These are phyloP conservation scores for Podochytrium sp. DNA, from an alignment of 192 early-diverging fungal species.

Conservation along the genomic window DNA sequence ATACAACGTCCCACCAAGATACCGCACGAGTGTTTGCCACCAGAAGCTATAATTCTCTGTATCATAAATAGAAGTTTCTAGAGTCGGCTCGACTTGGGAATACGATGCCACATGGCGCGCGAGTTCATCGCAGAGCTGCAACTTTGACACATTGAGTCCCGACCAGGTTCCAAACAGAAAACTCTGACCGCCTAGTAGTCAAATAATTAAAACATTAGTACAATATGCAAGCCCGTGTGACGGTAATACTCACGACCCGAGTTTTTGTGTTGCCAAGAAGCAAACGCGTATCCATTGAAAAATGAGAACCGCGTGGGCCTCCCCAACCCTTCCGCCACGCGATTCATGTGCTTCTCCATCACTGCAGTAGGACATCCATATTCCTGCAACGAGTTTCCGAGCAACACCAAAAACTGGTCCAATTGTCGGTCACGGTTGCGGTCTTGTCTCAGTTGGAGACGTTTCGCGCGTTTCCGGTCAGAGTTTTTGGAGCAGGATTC, in stretches of 20 bases:
- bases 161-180: constrained; percentile 20
- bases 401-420: constrained; percentile 34
- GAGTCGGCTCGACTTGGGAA: not conserved
- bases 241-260: not conserved
- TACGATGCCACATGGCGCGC: constrained; percentile 43
- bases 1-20: not conserved
- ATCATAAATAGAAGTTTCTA: not conserved
- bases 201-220: not conserved
- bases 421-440: not conserved
- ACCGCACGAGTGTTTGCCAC: not conserved
- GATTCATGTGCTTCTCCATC: constrained; percentile 31
- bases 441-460: too few relatives aligned
- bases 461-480: too few relatives aligned
- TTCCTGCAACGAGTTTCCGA: constrained; percentile 33
- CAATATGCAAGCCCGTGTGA: too few relatives aligned
- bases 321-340: constrained; percentile 8
- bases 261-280: not conserved
- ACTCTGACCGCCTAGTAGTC: not conserved
- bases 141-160: constrained; percentile 34
- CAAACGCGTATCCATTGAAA: constrained; percentile 4
- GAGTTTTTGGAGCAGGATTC: too few relatives aligned
- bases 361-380: constrained; percentile 43
- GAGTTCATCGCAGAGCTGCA: constrained; percentile 36
- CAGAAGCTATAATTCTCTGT: too few relatives aligned
- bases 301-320: constrained; percentile 5